Conservation (phyloP, 768 basidiomycete genomes). For the Coprinopsis sp. region DNA sequence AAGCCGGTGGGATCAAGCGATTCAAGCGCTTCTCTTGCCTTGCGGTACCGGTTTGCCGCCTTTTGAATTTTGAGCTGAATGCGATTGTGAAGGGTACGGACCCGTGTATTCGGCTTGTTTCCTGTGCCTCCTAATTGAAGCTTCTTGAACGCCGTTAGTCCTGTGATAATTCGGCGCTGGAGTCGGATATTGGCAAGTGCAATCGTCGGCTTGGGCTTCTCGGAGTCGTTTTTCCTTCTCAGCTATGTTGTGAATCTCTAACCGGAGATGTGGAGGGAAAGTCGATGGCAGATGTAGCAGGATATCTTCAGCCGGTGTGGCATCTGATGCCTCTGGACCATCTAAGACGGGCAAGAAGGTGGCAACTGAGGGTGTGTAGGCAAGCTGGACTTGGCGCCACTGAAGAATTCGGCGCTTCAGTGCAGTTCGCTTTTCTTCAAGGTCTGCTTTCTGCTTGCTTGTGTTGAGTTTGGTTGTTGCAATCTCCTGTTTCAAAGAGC, state of each 20-base stretch:
- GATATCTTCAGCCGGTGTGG: too few relatives aligned
- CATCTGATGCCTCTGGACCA: too few relatives aligned
- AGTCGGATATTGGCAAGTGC: slow-evolving; percentile 11
- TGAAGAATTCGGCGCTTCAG: neutral
- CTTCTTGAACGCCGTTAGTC: slow-evolving; percentile 11
- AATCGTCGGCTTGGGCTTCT: slow-evolving; percentile 14
- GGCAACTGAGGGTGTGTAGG: neutral
- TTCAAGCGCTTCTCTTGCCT: neutral
- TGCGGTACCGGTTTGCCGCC: neutral
- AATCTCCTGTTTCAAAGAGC: neutral
- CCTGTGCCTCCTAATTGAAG: slow-evolving; percentile 6
- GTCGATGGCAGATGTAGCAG: neutral
- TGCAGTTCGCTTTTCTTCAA: neutral
- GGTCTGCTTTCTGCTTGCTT: slow-evolving; percentile 1
- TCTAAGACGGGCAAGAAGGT: too few relatives aligned
- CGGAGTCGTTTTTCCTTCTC: slow-evolving; percentile 2
- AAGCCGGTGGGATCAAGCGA: neutral
- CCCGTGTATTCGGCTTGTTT: slow-evolving; percentile 9
- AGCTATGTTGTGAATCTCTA: neutral
- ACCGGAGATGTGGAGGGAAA: neutral
- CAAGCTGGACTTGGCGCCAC: slow-evolving; percentile 4
- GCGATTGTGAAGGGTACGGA: neutral
- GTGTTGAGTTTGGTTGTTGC: neutral
- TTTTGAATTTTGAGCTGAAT: neutral
- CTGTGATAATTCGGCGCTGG: slow-evolving; percentile 4